Evolutionary conservation across 169 alveolate genomes (phyloP).

Genomic region (Babesia ovis): DNA sequence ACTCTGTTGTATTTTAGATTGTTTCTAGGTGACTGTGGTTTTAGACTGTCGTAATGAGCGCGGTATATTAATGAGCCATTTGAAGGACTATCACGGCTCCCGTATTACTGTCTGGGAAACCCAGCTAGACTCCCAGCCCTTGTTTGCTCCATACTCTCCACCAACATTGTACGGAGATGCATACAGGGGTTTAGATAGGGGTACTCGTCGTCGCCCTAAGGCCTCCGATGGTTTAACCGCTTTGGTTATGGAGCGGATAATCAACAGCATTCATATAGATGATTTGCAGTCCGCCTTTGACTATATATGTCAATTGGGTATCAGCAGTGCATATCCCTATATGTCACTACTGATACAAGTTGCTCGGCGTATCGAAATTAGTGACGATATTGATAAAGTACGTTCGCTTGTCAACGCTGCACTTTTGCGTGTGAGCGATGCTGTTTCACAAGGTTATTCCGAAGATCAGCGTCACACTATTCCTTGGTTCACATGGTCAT

Average conservation of each 20-base stretch:
- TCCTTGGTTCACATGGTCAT: conserved; percentile 27
- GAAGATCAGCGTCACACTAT: neutral
- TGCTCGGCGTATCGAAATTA: neutral
- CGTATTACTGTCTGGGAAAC: conserved; percentile 38
- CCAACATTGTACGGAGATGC: conserved; percentile 11
- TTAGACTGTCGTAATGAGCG: conserved; percentile 63
- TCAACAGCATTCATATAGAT: neutral
- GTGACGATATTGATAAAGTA: neutral
- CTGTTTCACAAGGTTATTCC: neutral
- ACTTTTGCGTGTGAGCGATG: neutral
- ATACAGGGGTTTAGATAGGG: neutral
- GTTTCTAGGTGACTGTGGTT: conserved; percentile 42
- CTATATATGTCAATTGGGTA: neutral
- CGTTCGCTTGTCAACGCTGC: neutral
- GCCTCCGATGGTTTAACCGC: neutral
- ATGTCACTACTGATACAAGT: neutral
- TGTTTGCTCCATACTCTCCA: conserved; percentile 23
- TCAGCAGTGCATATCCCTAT: neutral
- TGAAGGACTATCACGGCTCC: conserved; percentile 43
- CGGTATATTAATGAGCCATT: conserved; percentile 18
- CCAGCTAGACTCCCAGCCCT: conserved; percentile 15
- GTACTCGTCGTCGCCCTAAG: neutral
- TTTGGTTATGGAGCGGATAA: neutral
- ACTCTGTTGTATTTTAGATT: neutral
- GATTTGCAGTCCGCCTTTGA: conserved; percentile 6